These are phyloP conservation scores for Apiotrichum montevideense DNA, from an alignment of 1,284 basidiomycete species.

Conservation along the genomic window DNA sequence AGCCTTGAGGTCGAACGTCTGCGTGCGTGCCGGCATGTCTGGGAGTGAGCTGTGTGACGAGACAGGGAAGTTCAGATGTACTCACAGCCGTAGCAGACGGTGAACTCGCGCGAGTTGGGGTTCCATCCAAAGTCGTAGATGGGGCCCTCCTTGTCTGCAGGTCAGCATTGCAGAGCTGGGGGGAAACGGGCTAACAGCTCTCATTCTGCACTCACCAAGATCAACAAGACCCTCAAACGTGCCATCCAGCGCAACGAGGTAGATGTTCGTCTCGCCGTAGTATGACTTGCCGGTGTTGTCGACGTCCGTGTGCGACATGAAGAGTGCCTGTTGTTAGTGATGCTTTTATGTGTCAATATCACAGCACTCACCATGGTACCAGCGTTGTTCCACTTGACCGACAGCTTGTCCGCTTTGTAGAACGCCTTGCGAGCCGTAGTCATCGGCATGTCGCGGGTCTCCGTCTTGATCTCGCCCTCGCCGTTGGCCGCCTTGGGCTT, in stretches of 20 bases:
- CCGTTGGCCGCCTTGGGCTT: slow-evolving; percentile 41
- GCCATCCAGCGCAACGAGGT: slow-evolving; percentile 85
- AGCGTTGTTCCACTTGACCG: slow-evolving; percentile 93
- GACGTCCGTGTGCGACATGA: slow-evolving; percentile 91
- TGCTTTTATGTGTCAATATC: background rate
- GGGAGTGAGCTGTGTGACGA: background rate
- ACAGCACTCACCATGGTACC: slow-evolving; percentile 53
- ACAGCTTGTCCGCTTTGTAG: slow-evolving; percentile 90
- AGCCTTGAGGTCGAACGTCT: slow-evolving; percentile 85
- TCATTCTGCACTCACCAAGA: slow-evolving; percentile 43
- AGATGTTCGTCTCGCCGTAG: slow-evolving; percentile 94
- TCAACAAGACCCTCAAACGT: slow-evolving; percentile 89
- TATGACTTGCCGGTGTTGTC: slow-evolving; percentile 97
- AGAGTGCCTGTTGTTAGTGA: slow-evolving; percentile 61
- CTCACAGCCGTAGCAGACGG: slow-evolving; percentile 87
- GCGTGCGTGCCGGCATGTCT: slow-evolving; percentile 87
- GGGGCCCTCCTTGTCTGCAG: slow-evolving; percentile 83
- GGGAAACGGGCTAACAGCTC: background rate
- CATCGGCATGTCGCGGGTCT: slow-evolving; percentile 38
- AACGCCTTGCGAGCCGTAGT: slow-evolving; percentile 69
- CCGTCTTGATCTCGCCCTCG: slow-evolving; percentile 57
- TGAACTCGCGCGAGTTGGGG: slow-evolving; percentile 95
- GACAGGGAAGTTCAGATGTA: background rate
- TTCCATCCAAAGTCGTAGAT: slow-evolving; percentile 97
- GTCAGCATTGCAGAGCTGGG: background rate